These are phyloP conservation scores for Globisporangium iwayamae DNA, from an alignment of 352 stramenopile genomes.

Conservation along the genomic window DNA sequence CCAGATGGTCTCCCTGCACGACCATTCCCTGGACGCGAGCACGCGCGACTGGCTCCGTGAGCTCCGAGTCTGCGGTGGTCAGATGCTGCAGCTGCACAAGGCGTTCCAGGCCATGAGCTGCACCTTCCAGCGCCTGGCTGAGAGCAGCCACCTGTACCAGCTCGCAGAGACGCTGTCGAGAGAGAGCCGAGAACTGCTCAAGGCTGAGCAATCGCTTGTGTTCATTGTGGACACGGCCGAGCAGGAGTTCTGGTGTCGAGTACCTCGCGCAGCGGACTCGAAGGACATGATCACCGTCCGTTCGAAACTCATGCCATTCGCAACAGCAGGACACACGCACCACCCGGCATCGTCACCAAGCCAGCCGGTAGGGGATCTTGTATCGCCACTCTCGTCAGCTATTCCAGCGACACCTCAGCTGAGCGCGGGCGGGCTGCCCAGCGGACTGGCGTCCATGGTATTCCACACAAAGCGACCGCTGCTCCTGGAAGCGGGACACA, in stretches of 20 bases:
- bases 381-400: not conserved
- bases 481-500: slow-evolving; percentile 48
- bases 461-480: slow-evolving; percentile 65
- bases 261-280: slow-evolving; percentile 23
- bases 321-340: not conserved
- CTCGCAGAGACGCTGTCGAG: slow-evolving; percentile 45
- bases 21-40: slow-evolving; percentile 44
- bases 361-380: not conserved
- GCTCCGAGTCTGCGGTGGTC: slow-evolving; percentile 41
- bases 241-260: slow-evolving; percentile 76
- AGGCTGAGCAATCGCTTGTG: slow-evolving; percentile 63
- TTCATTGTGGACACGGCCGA: slow-evolving; percentile 67
- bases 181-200: slow-evolving; percentile 43
- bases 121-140: slow-evolving; percentile 49
- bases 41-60: slow-evolving; percentile 64
- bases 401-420: not conserved
- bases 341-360: not conserved
- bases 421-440: slow-evolving; percentile 17
- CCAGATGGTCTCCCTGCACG: slow-evolving; percentile 44
- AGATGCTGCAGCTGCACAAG: slow-evolving; percentile 57
- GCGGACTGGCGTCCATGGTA: slow-evolving; percentile 60
- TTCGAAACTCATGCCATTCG: slow-evolving; percentile 36
- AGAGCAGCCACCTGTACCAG: slow-evolving; percentile 57
- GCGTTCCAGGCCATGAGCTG: slow-evolving; percentile 54
- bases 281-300: slow-evolving; percentile 35